Percentiles rank a stretch among this genome's conserved stretches.
phyloP scores from a whole-genome alignment of 352 stramenopile species.

The Phytophthora hybrid region DNA sequence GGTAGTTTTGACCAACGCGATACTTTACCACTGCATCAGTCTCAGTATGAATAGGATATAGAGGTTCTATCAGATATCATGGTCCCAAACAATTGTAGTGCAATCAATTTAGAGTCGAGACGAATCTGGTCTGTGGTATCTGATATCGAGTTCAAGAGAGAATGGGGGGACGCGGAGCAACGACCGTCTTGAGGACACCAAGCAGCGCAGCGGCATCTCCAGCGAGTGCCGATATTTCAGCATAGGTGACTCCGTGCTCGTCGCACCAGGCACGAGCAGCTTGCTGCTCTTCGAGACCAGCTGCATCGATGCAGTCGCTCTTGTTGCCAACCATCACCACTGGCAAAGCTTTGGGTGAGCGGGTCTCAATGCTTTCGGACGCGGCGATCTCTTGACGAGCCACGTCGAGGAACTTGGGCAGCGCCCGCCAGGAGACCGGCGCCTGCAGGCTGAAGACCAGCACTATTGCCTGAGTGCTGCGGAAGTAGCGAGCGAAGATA shows the following conservation, averaged over 20 bases:
- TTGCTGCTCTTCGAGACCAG: slow-evolving; percentile 8
- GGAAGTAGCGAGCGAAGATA: slow-evolving; percentile 60
- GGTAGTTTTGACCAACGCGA: too few species aligned
- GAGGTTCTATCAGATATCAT: too few species aligned
- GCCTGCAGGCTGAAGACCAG: slow-evolving; percentile 55
- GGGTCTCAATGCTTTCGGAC: slow-evolving; percentile 8
- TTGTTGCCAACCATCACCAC: slow-evolving; percentile 45
- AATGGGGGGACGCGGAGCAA: too few species aligned
- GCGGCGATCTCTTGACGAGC: slow-evolving; percentile 20
- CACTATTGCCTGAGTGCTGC: slow-evolving; percentile 38
- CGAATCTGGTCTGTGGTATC: too few species aligned
- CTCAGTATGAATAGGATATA: too few species aligned
- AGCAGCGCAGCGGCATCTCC: slow-evolving; percentile 16
- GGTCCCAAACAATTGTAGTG: too few species aligned
- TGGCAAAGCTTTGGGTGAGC: slow-evolving; percentile 7
- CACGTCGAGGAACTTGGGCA: slow-evolving; percentile 39
- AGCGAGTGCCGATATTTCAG: slow-evolving; percentile 28
- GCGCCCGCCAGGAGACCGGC: slow-evolving; percentile 35
- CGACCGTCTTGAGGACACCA: slow-evolving; percentile 33
- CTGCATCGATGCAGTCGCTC: slow-evolving; percentile 19
- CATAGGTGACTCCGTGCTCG: slow-evolving; percentile 20
- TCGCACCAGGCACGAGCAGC: slow-evolving; percentile 28
- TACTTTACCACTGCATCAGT: too few species aligned
- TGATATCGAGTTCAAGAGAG: too few species aligned
- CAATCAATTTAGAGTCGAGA: too few species aligned